Conservation (phyloP, 768 basidiomycete genomes). For the Macrolepiota albuminosa region DNA sequence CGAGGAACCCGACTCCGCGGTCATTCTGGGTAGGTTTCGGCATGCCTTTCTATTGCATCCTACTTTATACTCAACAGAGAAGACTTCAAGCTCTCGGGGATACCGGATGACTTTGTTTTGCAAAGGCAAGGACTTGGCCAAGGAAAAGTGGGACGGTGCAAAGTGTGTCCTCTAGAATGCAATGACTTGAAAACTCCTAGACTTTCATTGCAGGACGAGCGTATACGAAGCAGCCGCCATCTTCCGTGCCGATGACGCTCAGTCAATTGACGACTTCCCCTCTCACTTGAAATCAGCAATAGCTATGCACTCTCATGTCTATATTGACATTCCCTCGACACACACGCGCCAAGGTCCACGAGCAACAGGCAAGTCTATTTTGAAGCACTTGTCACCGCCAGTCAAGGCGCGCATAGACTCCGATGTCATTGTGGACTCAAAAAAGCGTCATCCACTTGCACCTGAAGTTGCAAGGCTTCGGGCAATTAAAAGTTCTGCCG, state of each 20-base stretch:
- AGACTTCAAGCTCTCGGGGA: constrained; percentile 62
- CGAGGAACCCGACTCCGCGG: constrained; percentile 86
- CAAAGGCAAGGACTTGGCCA: constrained; percentile 62
- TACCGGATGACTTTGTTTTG: constrained; percentile 88
- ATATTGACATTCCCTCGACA: constrained; percentile 42
- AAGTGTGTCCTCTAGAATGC: constrained; percentile 31
- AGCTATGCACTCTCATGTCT: constrained; percentile 43
- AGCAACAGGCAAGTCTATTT: constrained; percentile 44
- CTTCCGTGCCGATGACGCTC: constrained; percentile 78
- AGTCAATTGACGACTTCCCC: constrained; percentile 50
- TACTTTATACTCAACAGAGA: constrained; percentile 42
- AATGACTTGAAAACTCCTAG: not conserved
- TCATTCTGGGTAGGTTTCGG: constrained; percentile 65
- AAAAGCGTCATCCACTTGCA: constrained; percentile 47
- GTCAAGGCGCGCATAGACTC: constrained; percentile 36
- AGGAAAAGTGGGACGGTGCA: constrained; percentile 93
- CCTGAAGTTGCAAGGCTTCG: constrained; percentile 69
- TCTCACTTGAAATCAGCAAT: constrained; percentile 54
- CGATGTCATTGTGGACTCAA: constrained; percentile 52
- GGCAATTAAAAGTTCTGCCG: constrained; percentile 72
- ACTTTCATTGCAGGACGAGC: constrained; percentile 44
- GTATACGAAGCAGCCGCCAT: constrained; percentile 56
- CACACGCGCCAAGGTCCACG: constrained; percentile 31
- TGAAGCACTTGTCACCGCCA: constrained; percentile 43
- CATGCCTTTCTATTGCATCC: not conserved